Percentiles rank a stretch among this genome's conserved stretches.
Evolutionary conservation across 768 basidiomycete genomes (phyloP).

Genomic region (Naganishia kalamii): DNA sequence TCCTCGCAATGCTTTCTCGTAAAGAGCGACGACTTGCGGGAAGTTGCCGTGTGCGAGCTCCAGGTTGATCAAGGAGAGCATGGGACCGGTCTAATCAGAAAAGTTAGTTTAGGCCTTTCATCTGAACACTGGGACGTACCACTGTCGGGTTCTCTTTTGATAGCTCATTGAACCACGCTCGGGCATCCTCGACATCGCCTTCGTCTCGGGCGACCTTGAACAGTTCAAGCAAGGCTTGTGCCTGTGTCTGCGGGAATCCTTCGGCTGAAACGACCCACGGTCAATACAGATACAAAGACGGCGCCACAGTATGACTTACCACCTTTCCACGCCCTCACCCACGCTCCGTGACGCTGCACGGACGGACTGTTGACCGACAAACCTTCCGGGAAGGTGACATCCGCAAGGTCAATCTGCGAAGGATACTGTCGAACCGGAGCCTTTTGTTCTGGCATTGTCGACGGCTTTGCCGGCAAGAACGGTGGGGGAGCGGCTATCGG

Average conservation of each 20-base stretch:
- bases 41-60: slow-evolving; percentile 54
- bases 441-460: background rate
- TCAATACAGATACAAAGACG: background rate
- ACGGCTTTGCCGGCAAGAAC: background rate
- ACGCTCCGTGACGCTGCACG: slow-evolving; percentile 32
- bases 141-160: slow-evolving; percentile 84
- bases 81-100: slow-evolving; percentile 50
- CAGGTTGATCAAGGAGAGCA: slow-evolving; percentile 48
- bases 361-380: slow-evolving; percentile 33
- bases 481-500: background rate
- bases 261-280: background rate
- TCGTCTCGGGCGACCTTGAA: slow-evolving; percentile 69
- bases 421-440: background rate
- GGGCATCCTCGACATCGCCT: slow-evolving; percentile 71
- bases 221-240: slow-evolving; percentile 64
- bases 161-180: slow-evolving; percentile 72
- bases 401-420: slow-evolving; percentile 9
- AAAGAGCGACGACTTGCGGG: slow-evolving; percentile 75
- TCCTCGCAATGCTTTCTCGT: slow-evolving; percentile 70
- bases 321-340: slow-evolving; percentile 33
- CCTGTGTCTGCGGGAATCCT: slow-evolving; percentile 9
- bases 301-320: slow-evolving; percentile 27
- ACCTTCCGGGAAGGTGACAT: slow-evolving; percentile 33
- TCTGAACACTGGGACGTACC: slow-evolving; percentile 54
- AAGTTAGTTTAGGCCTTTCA: background rate